These are phyloP conservation scores for Calcarisporium arbuscula DNA, from an alignment of 2,329 filamentous ascomycete genomes.

Conservation along the genomic window DNA sequence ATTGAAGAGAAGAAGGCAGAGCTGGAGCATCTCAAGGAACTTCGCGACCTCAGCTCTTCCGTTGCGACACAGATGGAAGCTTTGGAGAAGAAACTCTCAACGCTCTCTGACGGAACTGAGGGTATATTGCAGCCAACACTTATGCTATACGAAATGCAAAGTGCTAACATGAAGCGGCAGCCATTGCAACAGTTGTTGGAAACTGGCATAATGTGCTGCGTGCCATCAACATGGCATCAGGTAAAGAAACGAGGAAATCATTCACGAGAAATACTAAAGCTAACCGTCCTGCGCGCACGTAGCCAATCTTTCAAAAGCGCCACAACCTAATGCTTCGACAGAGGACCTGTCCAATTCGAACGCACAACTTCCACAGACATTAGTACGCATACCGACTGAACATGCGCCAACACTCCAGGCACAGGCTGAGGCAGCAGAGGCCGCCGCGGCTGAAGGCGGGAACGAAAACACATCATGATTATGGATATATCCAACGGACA, in stretches of 20 bases:
- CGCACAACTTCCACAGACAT: slow-evolving; percentile 65
- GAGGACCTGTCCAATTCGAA: slow-evolving; percentile 34
- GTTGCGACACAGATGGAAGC: slow-evolving; percentile 78
- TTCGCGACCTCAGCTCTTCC: slow-evolving; percentile 72
- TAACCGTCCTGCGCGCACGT: slow-evolving; percentile 1
- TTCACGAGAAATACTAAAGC: neutral
- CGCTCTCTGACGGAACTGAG: slow-evolving; percentile 76
- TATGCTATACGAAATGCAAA: no score
- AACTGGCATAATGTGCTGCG: slow-evolving; percentile 86
- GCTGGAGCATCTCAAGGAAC: slow-evolving; percentile 69
- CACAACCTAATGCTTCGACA: slow-evolving; percentile 33
- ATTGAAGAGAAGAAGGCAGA: slow-evolving; percentile 84
- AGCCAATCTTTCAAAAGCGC: slow-evolving; percentile 68
- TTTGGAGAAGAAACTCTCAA: slow-evolving; percentile 70
- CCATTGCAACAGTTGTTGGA: slow-evolving; percentile 74
- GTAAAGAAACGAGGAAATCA: slow-evolving; percentile 39
- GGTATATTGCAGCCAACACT: no score
- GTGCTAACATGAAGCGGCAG: slow-evolving; percentile 37
- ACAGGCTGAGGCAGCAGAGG: slow-evolving; percentile 47
- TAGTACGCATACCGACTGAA: slow-evolving; percentile 79
- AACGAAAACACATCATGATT: no score
- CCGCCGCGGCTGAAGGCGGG: slow-evolving; percentile 33
- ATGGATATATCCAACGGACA: neutral
- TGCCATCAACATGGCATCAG: slow-evolving; percentile 80
- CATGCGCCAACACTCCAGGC: slow-evolving; percentile 61